Evolutionary conservation across 2,329 filamentous ascomycete species (phyloP), one percentile per base, ranked within the genome.

Genomic region (Corniculantispora saksenae): DNA sequence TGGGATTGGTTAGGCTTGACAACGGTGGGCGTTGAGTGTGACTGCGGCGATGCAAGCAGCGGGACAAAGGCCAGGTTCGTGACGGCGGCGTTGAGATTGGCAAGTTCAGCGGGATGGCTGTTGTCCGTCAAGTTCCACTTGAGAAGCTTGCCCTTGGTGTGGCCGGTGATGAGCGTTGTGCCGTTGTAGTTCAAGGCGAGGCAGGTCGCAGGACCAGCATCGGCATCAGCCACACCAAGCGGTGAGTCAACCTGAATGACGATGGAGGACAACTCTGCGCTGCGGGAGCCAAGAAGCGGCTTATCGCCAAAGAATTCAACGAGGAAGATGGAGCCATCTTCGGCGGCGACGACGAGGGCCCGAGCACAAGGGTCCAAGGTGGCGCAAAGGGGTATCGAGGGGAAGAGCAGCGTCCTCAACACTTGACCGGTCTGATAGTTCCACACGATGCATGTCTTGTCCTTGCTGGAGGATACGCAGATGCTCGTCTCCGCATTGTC

Each of bases 391-490:
- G 94, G 92, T 21, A 85, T 81, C n/a, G 84, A 83, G 2, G 91
- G 87, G 64, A 98, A 87, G 48, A 98, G 83, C 69, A 96, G 88
- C 4, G 93, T 98, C 51, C 94, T 88, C 65, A 98, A 80, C 13
- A 90, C 82, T 66, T 87, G 86, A 47, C 92, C 92, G 0, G 88
- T 91, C 67, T 89, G 87, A 75, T 96, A 96, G 78, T 98, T 94
- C 95, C 95, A 99, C 66, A 97, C 83, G 72, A 97, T 89, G 70
- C 92, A 92, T 9, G 92, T 95, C 78, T 92, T 94, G 79, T 98
- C 95, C 71, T 87, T 89, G 69, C 92, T 92, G 8, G 89, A 87
- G 3, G 94, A 96, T 23, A 97, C 85, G 66, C 91, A 94, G 67
- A 98, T 88, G 75, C 92, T 94, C 66, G 90, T 90, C 71, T 89